These are phyloP conservation scores for Wickerhamomyces chambardii DNA, from an alignment of 805 yeast genomes.

Conservation along the genomic window DNA sequence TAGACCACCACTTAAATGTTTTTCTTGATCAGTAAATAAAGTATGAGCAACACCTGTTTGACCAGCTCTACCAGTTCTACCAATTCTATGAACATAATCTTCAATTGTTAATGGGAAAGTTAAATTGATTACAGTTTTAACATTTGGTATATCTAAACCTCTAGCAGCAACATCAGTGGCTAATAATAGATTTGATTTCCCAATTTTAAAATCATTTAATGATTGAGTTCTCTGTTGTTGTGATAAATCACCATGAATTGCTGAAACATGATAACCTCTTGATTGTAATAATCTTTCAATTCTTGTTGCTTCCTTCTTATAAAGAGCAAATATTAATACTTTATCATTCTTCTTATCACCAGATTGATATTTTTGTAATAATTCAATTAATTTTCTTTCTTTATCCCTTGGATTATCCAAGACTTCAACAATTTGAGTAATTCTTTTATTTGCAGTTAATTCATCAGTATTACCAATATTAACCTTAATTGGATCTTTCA, in stretches of 20 bases:
- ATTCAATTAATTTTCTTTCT: conserved; percentile 64
- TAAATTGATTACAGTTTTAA: conserved; percentile 87
- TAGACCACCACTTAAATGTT: conserved; percentile 90
- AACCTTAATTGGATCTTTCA: conserved; percentile 81
- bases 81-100: conserved; percentile 95
- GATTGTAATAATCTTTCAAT: conserved; percentile 68
- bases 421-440: conserved; percentile 90
- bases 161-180: conserved; percentile 99
- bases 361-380: conserved; percentile 67
- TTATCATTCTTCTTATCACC: conserved; percentile 66
- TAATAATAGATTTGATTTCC: conserved; percentile 63
- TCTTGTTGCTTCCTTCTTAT: conserved; percentile 94
- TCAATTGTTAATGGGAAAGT: conserved; percentile 96
- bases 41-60: conserved; percentile 93
- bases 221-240: conserved; percentile 92
- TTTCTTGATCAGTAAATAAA: conserved; percentile 92
- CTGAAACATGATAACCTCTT: conserved; percentile 77
- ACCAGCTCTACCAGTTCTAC: conserved; percentile 98
- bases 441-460: conserved; percentile 88
- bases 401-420: conserved; percentile 75
- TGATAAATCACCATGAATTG: conserved; percentile 92
- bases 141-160: conserved; percentile 96
- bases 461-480: conserved; percentile 94
- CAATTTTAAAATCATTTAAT: conserved; percentile 74
- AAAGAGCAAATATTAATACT: conserved; percentile 85